These are phyloP conservation scores for Phytomonas sp. DNA, from an alignment of 208 protist species.

Conservation along the genomic window DNA sequence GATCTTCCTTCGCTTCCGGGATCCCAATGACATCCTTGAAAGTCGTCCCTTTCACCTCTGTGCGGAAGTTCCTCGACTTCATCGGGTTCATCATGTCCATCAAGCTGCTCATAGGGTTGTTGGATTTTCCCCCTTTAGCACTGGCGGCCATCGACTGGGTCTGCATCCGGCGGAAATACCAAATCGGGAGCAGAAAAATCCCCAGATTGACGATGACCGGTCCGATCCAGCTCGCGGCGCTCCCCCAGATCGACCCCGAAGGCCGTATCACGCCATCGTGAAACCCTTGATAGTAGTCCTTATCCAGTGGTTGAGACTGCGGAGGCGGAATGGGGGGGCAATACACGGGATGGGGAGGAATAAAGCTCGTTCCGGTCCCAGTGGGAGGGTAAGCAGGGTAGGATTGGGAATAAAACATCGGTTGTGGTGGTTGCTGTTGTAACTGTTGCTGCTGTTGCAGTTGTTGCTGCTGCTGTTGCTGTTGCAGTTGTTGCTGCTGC, in stretches of 20 bases:
- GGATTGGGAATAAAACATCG: background rate
- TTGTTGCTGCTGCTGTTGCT: conserved; percentile 8
- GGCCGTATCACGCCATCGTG: conserved; percentile 80
- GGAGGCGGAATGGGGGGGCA: conserved; percentile 6
- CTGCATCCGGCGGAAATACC: conserved; percentile 85
- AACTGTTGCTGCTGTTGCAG: conserved; percentile 19
- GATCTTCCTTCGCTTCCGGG: conserved; percentile 96
- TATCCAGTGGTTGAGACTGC: conserved; percentile 30
- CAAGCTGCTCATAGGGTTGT: conserved; percentile 49
- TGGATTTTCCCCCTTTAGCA: background rate
- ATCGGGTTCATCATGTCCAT: conserved; percentile 94
- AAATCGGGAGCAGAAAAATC: conserved; percentile 82
- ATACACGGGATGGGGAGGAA: background rate
- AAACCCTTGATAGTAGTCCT: conserved; percentile 88
- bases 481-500: conserved; percentile 9
- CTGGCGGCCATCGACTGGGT: conserved; percentile 53
- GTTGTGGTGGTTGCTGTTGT: conserved; percentile 1
- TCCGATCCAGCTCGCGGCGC: conserved; percentile 65
- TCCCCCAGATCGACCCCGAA: conserved; percentile 55
- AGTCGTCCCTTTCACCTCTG: conserved; percentile 79
- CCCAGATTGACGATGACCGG: conserved; percentile 75
- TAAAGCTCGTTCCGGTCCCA: background rate
- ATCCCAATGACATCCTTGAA: conserved; percentile 96
- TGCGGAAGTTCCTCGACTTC: conserved; percentile 80
- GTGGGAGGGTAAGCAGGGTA: conserved; percentile 1